phyloP scores from a whole-genome alignment of 2,329 filamentous ascomycete genomes.

The Trichoderma sp. region DNA sequence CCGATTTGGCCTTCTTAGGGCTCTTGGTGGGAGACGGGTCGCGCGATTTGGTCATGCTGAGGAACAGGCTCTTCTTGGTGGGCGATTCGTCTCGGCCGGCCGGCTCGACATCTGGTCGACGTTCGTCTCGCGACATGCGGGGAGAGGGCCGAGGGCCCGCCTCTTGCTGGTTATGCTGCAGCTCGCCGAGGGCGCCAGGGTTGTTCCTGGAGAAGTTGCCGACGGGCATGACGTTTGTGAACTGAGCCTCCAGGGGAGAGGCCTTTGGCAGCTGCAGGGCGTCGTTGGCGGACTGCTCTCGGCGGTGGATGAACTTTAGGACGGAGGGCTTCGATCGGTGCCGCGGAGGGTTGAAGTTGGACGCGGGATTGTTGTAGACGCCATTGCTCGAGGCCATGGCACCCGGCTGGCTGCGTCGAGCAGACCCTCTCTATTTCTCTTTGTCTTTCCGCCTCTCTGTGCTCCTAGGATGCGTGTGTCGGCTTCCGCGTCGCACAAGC shows the following conservation, averaged over 20 bases:
- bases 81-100: conserved; percentile 40
- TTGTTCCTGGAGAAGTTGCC: conserved; percentile 37
- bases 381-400: conserved; percentile 24
- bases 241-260: conserved; percentile 24
- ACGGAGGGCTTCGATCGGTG: conserved; percentile 50
- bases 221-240: conserved; percentile 30
- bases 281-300: conserved; percentile 46
- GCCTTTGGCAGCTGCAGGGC: conserved; percentile 25
- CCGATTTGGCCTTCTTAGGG: conserved; percentile 72
- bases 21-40: conserved; percentile 56
- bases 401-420: background rate
- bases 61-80: conserved; percentile 36
- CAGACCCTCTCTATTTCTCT: background rate
- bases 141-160: conserved; percentile 37
- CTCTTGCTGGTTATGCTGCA: conserved; percentile 54
- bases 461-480: background rate
- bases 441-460: background rate
- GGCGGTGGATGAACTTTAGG: conserved; percentile 49
- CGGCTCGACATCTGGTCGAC: conserved; percentile 27
- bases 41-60: conserved; percentile 37
- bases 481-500: background rate
- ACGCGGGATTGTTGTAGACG: conserved; percentile 14
- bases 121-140: conserved; percentile 36
- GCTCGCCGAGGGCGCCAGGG: conserved; percentile 51
- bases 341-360: conserved; percentile 20